Evolutionary conservation across 2,329 filamentous ascomycete genomes (phyloP), one percentile per base, ranked within the genome.

Genomic region (Colletotrichum horii): DNA sequence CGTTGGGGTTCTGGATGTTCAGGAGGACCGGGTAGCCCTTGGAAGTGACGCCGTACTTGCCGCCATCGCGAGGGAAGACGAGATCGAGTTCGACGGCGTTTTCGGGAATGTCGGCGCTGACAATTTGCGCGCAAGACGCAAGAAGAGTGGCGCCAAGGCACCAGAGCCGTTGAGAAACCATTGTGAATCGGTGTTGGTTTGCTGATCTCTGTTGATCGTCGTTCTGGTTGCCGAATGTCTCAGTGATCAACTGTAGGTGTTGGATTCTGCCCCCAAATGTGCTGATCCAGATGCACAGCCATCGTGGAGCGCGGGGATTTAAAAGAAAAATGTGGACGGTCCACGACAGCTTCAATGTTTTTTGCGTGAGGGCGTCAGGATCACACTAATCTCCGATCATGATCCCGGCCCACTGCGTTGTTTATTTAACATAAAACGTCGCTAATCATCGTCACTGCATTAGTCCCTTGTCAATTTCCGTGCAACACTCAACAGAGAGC

Each of bases 1-100:
- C 60, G 7, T 74, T 36, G 14, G 76, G 73, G 74, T 77, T 77
- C 61, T 77, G 76, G 15, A 77, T 36, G 19, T 73, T 74, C 24
- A 77, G 69, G 28, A 77, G 68, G 11, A 77, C 34, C n/a, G 76
- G 76, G 30, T 76, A 71, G 60, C 74, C 76, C 48, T 70, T 69
- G 14, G 69, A 48, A 19, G 69, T 76, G 30, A 76, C 66, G 36
- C 43, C 74, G 36, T 76, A 77, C 19, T 74, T 73, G 26, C 74
- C 74, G 32, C 66, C 76, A 11, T 72, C 16, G 14, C 76, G 76
- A 30, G 76, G 76, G 66, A 77, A 77, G 60, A 77, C 66, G 43
- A 77, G 65, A 15, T 77, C 76, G 36, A 77, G 74, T 52, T 77
- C 74, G 48, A 77, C 65, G 34, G 74, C 74, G 66, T 77, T 68